Percentiles rank a stretch among this genome's conserved stretches.
Conservation (phyloP, 2,329 filamentous ascomycete species). For the Epichloe gansuensis region DNA sequence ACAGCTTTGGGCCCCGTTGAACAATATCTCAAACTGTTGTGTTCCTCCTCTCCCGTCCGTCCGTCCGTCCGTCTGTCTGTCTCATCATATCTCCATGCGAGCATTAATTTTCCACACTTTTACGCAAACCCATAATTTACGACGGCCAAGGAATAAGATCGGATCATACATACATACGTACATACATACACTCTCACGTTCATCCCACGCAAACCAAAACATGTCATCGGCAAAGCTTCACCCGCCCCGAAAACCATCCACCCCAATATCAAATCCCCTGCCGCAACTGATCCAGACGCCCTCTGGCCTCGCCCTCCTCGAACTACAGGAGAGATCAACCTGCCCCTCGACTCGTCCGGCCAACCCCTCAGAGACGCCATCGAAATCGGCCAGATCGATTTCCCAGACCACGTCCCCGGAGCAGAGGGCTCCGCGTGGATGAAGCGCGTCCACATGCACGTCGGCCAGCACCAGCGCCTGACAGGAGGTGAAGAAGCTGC, state of each 20-base stretch:
- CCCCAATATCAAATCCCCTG: slow-evolving; percentile 41
- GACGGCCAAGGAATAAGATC: too few relatives aligned
- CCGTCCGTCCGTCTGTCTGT: too few relatives aligned
- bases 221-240: slow-evolving; percentile 31
- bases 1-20: neutral
- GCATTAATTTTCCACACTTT: too few relatives aligned
- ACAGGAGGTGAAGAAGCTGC: slow-evolving; percentile 83
- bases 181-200: neutral
- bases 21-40: neutral
- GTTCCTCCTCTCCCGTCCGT: neutral
- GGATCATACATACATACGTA: neutral
- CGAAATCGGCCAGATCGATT: slow-evolving; percentile 59
- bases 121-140: too few relatives aligned
- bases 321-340: slow-evolving; percentile 83
- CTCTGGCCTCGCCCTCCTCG: slow-evolving; percentile 75
- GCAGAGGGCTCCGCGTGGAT: slow-evolving; percentile 59
- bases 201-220: neutral
- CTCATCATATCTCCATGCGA: too few relatives aligned
- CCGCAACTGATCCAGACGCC: slow-evolving; percentile 81
- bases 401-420: slow-evolving; percentile 55
- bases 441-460: slow-evolving; percentile 78
- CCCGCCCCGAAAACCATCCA: slow-evolving; percentile 20
- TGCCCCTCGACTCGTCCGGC: slow-evolving; percentile 36
- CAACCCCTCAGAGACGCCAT: slow-evolving; percentile 16
- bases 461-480: slow-evolving; percentile 80